Base-by-base conservation (phyloP, 257 asterid genomes). In the Henckelia pumila region DNA sequence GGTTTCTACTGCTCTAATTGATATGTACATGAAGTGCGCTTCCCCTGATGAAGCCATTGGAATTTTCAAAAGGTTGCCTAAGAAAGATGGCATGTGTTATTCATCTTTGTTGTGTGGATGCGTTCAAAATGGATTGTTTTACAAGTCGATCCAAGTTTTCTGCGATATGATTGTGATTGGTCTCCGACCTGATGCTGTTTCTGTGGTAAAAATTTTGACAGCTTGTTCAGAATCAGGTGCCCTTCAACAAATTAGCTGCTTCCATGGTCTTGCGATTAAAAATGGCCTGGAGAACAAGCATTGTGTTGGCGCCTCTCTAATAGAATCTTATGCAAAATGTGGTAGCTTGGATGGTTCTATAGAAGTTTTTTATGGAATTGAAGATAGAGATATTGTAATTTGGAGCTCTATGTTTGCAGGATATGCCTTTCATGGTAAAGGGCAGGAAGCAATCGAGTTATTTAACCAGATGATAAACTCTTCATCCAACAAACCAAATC, bases 361-460 rank as follows among this genome's bases (percentile, higher is more conserved):
- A 60, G 79, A 62, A 62, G 77, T 85, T 67, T 91, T 89, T 29
- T 28, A 44, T 0, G 74, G 64, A 56, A 72, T 64, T 24, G 32
- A 40, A 19, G 79, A 79, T 29, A 70, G 70, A 77, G 98, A 89
- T 52, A 77, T 89, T 21, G 88, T 87, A 7, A 64, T 81, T 33
- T 89, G 98, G 96, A 85, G 95, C 73, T 76, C 92, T 2, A 87
- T 89, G 95, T 63, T 92, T 57, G 80, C 92, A 63, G 96, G 88
- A 23, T 85, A 81, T 13, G 92, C 89, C 8, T 71, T 72, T 56
- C 94, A 91, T 19, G 94, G 96, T 14, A 84, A 58, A 74, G 96
- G 86, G 68, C 72, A 40, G 33, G 89, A 89, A 61, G 81, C 94
- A 6, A 62, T 89, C 21, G 72, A 75, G 10, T 66, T 92, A 59